Percentiles rank a stretch among this genome's conserved stretches.
phyloP scores from a whole-genome alignment of 129 eudicot genomes.

The Tanacetum coccineum region DNA sequence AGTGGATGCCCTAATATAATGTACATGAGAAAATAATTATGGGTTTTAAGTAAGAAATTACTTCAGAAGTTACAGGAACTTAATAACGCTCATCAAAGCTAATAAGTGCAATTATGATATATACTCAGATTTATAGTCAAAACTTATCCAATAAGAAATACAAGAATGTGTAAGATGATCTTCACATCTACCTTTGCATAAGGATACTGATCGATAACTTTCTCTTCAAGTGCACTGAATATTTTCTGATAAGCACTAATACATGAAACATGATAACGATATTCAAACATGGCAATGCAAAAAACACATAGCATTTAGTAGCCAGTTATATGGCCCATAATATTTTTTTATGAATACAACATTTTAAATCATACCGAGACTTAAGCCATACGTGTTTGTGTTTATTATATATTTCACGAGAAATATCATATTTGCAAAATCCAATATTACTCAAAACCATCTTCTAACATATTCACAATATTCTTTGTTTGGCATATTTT shows the following conservation, averaged over 20 bases:
- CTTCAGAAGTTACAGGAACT: background rate
- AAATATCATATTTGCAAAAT: constrained; percentile 85
- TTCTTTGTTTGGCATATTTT: constrained; percentile 32
- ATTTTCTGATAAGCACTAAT: background rate
- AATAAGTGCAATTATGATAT: too few relatives aligned
- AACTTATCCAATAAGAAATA: background rate
- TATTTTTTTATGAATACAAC: too few relatives aligned
- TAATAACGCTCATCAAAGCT: too few relatives aligned
- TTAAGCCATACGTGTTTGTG: constrained; percentile 69
- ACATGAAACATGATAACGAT: too few relatives aligned
- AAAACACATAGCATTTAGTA: background rate
- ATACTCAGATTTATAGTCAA: too few relatives aligned
- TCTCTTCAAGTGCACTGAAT: constrained; percentile 78
- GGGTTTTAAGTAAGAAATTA: background rate
- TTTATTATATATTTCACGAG: constrained; percentile 65
- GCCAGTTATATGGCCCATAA: background rate
- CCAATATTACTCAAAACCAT: constrained; percentile 98
- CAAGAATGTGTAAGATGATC: background rate
- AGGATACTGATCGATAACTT: constrained; percentile 76
- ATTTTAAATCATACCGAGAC: constrained; percentile 38
- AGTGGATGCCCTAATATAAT: constrained; percentile 71
- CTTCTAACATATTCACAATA: constrained; percentile 38
- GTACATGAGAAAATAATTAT: constrained; percentile 42
- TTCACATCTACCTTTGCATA: constrained; percentile 65
- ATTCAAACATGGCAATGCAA: background rate